These are phyloP conservation scores for Colletotrichum magnum DNA, from an alignment of 2,329 filamentous ascomycete genomes.

Conservation along the genomic window DNA sequence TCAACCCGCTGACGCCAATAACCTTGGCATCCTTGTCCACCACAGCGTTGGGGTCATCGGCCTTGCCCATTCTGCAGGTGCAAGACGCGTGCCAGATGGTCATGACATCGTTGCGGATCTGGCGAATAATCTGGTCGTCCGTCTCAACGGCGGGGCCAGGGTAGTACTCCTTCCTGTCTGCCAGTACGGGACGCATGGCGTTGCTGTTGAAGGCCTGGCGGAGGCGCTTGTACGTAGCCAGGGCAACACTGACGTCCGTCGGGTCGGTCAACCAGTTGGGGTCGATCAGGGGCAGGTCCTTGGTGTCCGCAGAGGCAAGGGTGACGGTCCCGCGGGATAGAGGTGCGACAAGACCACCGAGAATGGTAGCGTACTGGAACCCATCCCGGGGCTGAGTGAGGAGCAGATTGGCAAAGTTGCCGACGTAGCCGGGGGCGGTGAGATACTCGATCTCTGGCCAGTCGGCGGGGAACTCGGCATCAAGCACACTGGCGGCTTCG, in stretches of 20 bases:
- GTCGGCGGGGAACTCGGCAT: conserved; percentile 23
- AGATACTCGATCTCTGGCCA: conserved; percentile 38
- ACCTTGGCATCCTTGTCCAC: conserved; percentile 49
- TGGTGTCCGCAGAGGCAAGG: conserved; percentile 51
- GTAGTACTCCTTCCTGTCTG: conserved; percentile 53
- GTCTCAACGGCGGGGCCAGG: conserved; percentile 54
- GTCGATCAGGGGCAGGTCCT: conserved; percentile 58
- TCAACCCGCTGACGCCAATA: conserved; percentile 47
- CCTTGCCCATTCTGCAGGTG: conserved; percentile 66
- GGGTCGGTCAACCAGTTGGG: conserved; percentile 61
- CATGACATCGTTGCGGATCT: conserved; percentile 50
- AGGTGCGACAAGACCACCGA: conserved; percentile 53
- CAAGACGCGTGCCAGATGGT: conserved; percentile 68
- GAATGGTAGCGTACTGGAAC: conserved; percentile 44
- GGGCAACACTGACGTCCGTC: conserved; percentile 58
- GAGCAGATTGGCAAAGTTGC: conserved; percentile 24
- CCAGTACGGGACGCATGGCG: conserved; percentile 48
- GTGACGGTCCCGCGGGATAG: conserved; percentile 60
- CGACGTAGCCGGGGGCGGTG: conserved; percentile 41
- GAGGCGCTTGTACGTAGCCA: conserved; percentile 58
- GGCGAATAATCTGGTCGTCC: conserved; percentile 47
- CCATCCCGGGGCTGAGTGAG: conserved; percentile 33
- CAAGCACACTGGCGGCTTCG: neutral
- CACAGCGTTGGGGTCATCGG: conserved; percentile 48
- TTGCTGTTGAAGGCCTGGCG: conserved; percentile 52